Conservation (phyloP, 108 stramenopile genomes). For the Fistulifera solaris region DNA sequence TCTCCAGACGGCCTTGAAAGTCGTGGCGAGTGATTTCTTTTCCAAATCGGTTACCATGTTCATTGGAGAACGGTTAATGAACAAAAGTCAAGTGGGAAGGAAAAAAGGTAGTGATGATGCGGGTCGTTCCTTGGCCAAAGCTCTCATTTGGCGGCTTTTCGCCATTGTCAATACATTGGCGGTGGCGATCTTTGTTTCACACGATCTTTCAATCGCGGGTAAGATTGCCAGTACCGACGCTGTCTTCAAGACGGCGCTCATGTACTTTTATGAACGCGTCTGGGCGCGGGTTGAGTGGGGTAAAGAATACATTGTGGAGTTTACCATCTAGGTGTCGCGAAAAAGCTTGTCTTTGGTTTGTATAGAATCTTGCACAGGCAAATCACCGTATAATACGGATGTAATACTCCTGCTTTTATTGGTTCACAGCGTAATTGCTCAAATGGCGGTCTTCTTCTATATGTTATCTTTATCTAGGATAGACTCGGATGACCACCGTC, state of each 20-base stretch:
- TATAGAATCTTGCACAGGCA: too few species aligned
- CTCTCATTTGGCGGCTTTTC: constrained; percentile 89
- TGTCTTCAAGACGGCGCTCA: constrained; percentile 88
- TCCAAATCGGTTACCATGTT: constrained; percentile 93
- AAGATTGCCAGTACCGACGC: constrained; percentile 92
- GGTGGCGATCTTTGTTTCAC: constrained; percentile 75
- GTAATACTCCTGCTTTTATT: too few species aligned
- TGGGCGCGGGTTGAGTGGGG: constrained; percentile 90
- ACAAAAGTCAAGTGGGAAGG: constrained; percentile 78
- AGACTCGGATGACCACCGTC: too few species aligned
- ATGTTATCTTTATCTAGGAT: too few species aligned
- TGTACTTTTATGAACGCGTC: constrained; percentile 83
- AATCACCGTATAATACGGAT: too few species aligned
- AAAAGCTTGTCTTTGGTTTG: too few species aligned
- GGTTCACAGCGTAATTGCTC: too few species aligned
- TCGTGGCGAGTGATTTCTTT: constrained; percentile 92
- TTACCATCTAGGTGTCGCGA: constrained; percentile 48
- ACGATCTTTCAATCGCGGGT: constrained; percentile 70
- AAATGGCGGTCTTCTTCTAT: too few species aligned
- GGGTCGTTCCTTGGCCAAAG: constrained; percentile 80
- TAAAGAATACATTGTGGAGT: constrained; percentile 72
- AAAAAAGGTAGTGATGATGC: constrained; percentile 64
- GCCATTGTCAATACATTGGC: constrained; percentile 89
- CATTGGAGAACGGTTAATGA: constrained; percentile 92
- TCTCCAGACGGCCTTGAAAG: constrained; percentile 66